These are phyloP conservation scores for Fusarium proliferatum DNA, from an alignment of 2,329 filamentous ascomycete species.

Conservation along the genomic window DNA sequence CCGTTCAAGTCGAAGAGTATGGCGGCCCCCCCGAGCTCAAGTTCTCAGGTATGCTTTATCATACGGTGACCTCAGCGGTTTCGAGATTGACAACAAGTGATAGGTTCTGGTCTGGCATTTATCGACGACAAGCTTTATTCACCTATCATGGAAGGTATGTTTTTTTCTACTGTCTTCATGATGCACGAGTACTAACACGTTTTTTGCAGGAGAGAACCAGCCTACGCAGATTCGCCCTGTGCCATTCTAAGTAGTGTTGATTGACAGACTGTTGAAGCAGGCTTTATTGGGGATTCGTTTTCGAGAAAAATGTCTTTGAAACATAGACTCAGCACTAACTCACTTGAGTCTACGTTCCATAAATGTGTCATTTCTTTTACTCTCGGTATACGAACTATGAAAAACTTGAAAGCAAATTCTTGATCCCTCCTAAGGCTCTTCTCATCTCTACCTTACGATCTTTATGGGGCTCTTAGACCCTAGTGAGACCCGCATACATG, in stretches of 20 bases:
- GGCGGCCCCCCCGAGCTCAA: neutral
- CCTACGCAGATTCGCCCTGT: neutral
- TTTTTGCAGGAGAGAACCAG: neutral
- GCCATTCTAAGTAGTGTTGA: neutral
- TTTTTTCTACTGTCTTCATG: fast-evolving
- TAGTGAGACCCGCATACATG: no score
- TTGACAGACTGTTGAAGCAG: fast-evolving
- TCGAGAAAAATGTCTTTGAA: neutral
- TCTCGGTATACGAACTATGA: no score
- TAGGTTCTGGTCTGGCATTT: neutral
- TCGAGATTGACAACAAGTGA: neutral
- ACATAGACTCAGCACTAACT: neutral
- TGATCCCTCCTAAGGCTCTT: no score
- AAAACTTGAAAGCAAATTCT: no score
- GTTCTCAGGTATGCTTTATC: neutral
- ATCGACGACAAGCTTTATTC: neutral
- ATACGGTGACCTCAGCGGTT: fast-evolving
- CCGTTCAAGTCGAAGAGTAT: neutral
- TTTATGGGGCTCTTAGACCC: no score
- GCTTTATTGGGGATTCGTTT: fast-evolving
- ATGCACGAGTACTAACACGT: neutral
- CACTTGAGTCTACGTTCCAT: no score
- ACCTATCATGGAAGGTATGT: neutral
- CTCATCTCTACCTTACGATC: no score
- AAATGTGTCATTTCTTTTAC: no score